phyloP scores from a whole-genome alignment of 2,329 filamentous ascomycete species.

The Aspergillus arachidicola region DNA sequence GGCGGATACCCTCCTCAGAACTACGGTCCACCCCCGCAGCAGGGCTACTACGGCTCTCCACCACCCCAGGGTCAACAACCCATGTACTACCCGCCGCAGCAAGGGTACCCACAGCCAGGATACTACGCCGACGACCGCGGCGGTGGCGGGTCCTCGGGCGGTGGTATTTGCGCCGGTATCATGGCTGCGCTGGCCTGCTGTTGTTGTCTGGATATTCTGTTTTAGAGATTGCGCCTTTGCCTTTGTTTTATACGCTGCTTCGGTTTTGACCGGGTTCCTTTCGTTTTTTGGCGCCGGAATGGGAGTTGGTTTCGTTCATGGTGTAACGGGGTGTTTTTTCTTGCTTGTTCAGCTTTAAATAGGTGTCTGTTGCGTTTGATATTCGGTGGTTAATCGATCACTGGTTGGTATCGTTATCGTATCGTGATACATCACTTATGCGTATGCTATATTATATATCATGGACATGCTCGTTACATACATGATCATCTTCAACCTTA shows the following conservation, averaged over 20 bases:
- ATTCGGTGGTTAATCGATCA: neutral
- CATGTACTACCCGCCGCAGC: conserved; percentile 37
- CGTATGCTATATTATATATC: neutral
- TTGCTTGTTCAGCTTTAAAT: neutral
- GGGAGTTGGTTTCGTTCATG: neutral
- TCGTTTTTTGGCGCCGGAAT: conserved; percentile 6
- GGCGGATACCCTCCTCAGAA: conserved; percentile 31
- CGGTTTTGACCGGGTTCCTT: neutral
- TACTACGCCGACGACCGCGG: conserved; percentile 41
- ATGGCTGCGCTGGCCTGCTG: conserved; percentile 52
- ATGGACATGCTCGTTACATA: neutral
- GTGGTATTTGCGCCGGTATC: conserved; percentile 51
- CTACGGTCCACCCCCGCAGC: conserved; percentile 32
- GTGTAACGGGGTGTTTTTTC: neutral
- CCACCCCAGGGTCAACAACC: conserved; percentile 27
- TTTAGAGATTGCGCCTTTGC: conserved; percentile 28
- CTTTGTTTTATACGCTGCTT: neutral
- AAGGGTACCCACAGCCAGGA: conserved; percentile 39
- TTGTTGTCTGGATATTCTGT: conserved; percentile 53
- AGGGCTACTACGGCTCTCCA: conserved; percentile 29
- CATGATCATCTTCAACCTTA: neutral
- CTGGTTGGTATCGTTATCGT: neutral
- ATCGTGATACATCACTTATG: neutral
- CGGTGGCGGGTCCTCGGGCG: conserved; percentile 30
- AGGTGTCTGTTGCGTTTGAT: neutral